These are phyloP conservation scores for Cladobotryum mycophilum DNA, from an alignment of 2,329 filamentous ascomycete species.

Conservation along the genomic window DNA sequence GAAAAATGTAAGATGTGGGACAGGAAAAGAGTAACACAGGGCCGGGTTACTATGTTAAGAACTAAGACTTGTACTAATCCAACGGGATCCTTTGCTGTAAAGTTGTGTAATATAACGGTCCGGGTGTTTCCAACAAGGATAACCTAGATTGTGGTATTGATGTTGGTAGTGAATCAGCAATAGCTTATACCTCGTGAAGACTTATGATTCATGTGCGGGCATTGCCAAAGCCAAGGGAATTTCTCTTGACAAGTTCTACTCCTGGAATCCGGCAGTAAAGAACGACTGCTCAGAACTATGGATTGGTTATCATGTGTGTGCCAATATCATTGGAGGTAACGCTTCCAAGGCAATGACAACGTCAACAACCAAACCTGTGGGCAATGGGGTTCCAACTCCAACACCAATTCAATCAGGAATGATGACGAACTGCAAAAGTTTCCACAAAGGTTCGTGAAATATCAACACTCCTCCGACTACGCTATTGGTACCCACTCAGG, in stretches of 20 bases:
- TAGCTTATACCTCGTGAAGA: conserved; percentile 20
- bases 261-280: conserved; percentile 16
- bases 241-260: conserved; percentile 17
- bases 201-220: conserved; percentile 17
- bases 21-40: too few relatives aligned
- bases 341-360: neutral
- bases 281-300: conserved; percentile 12
- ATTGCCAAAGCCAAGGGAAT: conserved; percentile 20
- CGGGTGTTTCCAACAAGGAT: too few relatives aligned
- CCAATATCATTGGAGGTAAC: conserved; percentile 8
- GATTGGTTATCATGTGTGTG: conserved; percentile 11
- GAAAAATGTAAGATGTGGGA: too few relatives aligned
- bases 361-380: neutral
- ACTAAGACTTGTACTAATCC: too few relatives aligned
- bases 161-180: too few relatives aligned
- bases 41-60: too few relatives aligned
- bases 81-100: too few relatives aligned
- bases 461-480: neutral
- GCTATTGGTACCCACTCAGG: too few relatives aligned
- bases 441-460: conserved; percentile 9
- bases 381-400: conserved; percentile 4
- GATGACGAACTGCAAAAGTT: conserved; percentile 16
- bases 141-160: too few relatives aligned
- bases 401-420: conserved; percentile 14
- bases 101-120: too few relatives aligned